Base-by-base conservation (phyloP, 768 basidiomycete genomes). In the Lactarius vividus region DNA sequence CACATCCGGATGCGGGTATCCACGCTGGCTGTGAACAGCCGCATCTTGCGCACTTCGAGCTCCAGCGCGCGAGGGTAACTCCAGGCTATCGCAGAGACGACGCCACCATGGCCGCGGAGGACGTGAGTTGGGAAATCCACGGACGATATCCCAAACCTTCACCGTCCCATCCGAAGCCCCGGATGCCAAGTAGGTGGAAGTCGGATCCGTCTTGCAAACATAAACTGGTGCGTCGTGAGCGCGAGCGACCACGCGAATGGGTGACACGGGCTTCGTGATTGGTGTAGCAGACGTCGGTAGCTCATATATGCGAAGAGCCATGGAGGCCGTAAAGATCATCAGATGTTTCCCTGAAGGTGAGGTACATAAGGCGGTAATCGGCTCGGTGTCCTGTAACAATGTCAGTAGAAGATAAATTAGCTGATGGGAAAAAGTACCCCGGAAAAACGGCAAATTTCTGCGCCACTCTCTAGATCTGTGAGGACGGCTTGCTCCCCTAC, bases 81-180 rank as follows among this genome's bases (percentile, higher is more conserved):
- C 78, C 96, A 99, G 29, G 84, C 79, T 66, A 98, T 79, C 18
- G 96, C 95, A 70, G 91, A 92, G 74, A 99, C 89, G 66, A 97
- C 92, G n/a, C 97, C 97, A 5, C 96, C 97, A 74, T 98, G 97
- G 2, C 96, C 96, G 72, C 91, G 91, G 82, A 96, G 94, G 15
- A 95, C 83, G 75, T 99, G 97, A 0, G 97, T 99, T 37, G 92
- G 85, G 74, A 88, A 88, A 95, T 39, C 94, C 96, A 29, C 88
- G 88, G 4, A 82, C 77, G 55, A 95, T 87, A 74, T 97, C 89
- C 95, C 95, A 98, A 11, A 99, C 93, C 79, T 98, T 98, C 54
- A 98, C 97, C 37, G 92, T 84, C 28, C 97, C 96, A 70, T 99
- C 97, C 8, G 96, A 94, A 13, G 96, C 91, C 1, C 97, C 97